Base-by-base conservation (phyloP, 1,284 basidiomycete species). In the Leccinum cinnamomeum region DNA sequence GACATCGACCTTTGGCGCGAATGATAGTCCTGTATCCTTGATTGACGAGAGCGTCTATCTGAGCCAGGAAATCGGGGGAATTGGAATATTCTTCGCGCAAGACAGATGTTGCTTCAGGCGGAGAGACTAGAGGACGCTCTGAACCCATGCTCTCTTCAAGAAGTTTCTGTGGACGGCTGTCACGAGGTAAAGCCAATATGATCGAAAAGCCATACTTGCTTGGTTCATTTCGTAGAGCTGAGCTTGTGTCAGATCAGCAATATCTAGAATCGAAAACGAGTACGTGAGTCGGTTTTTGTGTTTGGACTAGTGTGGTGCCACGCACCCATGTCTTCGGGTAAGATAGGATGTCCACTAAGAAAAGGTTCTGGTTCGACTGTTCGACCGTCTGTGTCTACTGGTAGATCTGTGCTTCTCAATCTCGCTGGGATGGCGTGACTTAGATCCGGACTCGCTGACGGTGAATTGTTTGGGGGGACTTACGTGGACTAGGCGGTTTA, bases 71-170 rank as follows among this genome's bases (percentile, higher is more conserved):
- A 8, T 78, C 71, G 2, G 76, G 75, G 2, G 82, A 80, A 41
- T 79, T 81, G 64, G 84, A 80, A 72, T 92, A 94, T 76, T 94
- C 92, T 7, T 74, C 77, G 37, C 84, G 82, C 53, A 90, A 76
- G 3, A 78, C 72, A 2, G 79, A 72, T 62, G 88, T 83, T 2
- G 83, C 77, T 20, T 77, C 75, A 18, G 85, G 72, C 12, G 74
- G 68, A 58, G 82, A 80, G 59, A 90, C 79, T 46, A 89, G 74
- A 5, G 86, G 86, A 16, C 82, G 78, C 39, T 76, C 70, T 11
- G 77, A 79, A 11, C 33, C 71, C 61, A 81, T 77, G 53, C 79
- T 81, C 51, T 85, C 84, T 25, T 84, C 78, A 3, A 85, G 68
- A 3, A 83, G 69, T 59, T 76, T 78, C 83, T 85, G 62, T 55